A percentile compares a stretch with the other conserved stretches of the same genome.
Evolutionary conservation across 164 flowering plant genomes (phyloP).

Genomic region (Nymphaea colorata): DNA sequence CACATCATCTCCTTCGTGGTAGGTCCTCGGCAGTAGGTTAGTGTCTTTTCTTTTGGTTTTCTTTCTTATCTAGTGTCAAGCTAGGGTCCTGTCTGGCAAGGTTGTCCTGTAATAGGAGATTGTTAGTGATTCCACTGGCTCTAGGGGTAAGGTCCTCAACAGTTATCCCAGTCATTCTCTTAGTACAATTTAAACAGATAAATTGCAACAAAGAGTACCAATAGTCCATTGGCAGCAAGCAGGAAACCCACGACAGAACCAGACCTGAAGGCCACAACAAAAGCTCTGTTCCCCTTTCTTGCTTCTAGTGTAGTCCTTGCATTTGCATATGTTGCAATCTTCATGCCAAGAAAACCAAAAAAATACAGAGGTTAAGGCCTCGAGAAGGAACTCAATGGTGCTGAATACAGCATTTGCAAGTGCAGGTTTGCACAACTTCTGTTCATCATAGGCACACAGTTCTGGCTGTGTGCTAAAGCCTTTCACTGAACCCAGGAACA

Average conservation of each 20-base stretch:
- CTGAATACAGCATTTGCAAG: slow-evolving; percentile 11
- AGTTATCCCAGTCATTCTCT: slow-evolving; percentile 17
- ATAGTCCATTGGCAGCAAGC: slow-evolving; percentile 15
- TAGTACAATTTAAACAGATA: slow-evolving; percentile 12
- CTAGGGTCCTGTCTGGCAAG: no score
- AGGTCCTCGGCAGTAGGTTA: no score
- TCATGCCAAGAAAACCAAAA: slow-evolving; percentile 15
- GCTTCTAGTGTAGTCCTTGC: slow-evolving; percentile 14
- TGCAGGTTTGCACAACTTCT: slow-evolving; percentile 10
- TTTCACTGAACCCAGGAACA: slow-evolving; percentile 14
- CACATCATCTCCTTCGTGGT: no score
- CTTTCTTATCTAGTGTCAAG: no score
- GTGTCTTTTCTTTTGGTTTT: no score
- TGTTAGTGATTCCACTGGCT: no score
- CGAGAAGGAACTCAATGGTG: slow-evolving; percentile 11
- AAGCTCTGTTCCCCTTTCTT: slow-evolving; percentile 12
- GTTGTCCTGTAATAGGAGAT: no score
- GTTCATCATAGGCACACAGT: slow-evolving; percentile 10
- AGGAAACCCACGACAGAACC: slow-evolving; percentile 17
- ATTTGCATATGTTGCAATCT: slow-evolving; percentile 13
- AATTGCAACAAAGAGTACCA: slow-evolving; percentile 14
- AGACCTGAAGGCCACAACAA: slow-evolving; percentile 11
- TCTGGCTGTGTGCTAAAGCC: slow-evolving; percentile 11
- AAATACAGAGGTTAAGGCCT: slow-evolving; percentile 9
- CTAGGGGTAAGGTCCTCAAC: no score